Percentiles rank a stretch among this genome's conserved stretches.
Evolutionary conservation across 257 asterid genomes (phyloP).

Genomic region (Datura wrightii): DNA sequence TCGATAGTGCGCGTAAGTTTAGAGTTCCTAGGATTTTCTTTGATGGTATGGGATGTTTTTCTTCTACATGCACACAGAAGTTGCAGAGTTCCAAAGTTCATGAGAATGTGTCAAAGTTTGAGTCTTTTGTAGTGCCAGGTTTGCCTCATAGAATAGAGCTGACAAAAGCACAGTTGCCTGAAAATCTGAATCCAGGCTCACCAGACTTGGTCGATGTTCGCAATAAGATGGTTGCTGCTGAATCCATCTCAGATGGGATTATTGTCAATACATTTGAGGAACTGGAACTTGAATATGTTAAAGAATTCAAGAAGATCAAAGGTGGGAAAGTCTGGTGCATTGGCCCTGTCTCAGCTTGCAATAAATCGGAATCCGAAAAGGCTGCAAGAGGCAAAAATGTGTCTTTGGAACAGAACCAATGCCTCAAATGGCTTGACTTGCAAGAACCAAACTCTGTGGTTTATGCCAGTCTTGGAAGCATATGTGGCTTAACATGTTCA

Average conservation of each 20-base stretch:
- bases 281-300: slow-evolving; percentile 48
- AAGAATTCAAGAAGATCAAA: slow-evolving; percentile 42
- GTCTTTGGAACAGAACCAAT: slow-evolving; percentile 35
- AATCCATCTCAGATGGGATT: slow-evolving; percentile 45
- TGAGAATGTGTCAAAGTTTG: slow-evolving; percentile 32
- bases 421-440: slow-evolving; percentile 49
- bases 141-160: slow-evolving; percentile 46
- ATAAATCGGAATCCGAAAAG: slow-evolving; percentile 38
- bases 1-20: slow-evolving; percentile 37
- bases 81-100: slow-evolving; percentile 37
- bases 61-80: slow-evolving; percentile 41
- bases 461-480: slow-evolving; percentile 55
- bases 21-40: slow-evolving; percentile 49
- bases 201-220: slow-evolving; percentile 37
- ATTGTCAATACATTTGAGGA: slow-evolving; percentile 61
- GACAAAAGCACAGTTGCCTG: slow-evolving; percentile 49
- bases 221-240: slow-evolving; percentile 47
- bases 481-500: slow-evolving; percentile 36
- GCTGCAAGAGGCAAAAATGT: slow-evolving; percentile 52
- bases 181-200: slow-evolving; percentile 42
- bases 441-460: slow-evolving; percentile 46
- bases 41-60: slow-evolving; percentile 59
- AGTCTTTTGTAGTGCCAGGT: slow-evolving; percentile 48
- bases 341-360: slow-evolving; percentile 66
- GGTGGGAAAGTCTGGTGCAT: slow-evolving; percentile 64